phyloP scores from a whole-genome alignment of 2,329 filamentous ascomycete genomes.

The Tolypocladium cylindrosporum region DNA sequence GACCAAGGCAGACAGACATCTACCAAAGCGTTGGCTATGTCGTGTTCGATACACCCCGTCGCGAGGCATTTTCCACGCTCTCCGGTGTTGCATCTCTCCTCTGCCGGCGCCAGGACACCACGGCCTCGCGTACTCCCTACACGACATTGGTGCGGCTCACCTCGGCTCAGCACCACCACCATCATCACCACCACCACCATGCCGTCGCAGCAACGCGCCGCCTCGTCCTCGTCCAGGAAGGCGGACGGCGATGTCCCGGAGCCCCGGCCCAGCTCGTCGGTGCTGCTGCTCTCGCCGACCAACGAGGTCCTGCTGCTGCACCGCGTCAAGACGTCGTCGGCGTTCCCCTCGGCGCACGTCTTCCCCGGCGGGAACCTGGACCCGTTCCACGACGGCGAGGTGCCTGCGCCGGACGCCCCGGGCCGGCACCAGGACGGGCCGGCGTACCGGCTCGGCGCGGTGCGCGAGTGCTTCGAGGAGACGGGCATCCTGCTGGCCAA shows the following conservation, averaged over 20 bases:
- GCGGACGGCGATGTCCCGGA: constrained; percentile 19
- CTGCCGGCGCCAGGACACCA: not conserved
- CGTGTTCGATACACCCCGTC: not conserved
- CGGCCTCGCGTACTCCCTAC: not conserved
- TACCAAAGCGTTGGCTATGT: not conserved
- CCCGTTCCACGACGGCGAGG: constrained; percentile 59
- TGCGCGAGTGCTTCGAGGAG: constrained; percentile 92
- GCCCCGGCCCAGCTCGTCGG: constrained; percentile 61
- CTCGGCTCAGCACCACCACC: not conserved
- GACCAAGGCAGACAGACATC: too few relatives aligned
- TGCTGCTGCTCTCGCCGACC: constrained; percentile 73
- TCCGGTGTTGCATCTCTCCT: not conserved
- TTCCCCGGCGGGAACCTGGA: constrained; percentile 89
- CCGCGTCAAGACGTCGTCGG: constrained; percentile 69
- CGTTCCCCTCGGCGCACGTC: constrained; percentile 87
- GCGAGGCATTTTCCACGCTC: not conserved
- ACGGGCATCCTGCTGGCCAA: constrained; percentile 74
- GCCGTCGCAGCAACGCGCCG: not conserved
- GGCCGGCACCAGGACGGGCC: constrained; percentile 59
- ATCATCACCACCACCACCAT: constrained; percentile 2
- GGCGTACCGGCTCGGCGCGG: constrained; percentile 71
- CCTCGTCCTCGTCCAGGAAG: constrained; percentile 6
- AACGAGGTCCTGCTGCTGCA: constrained; percentile 86
- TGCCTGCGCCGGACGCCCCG: constrained; percentile 34
- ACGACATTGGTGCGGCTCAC: not conserved